These are phyloP conservation scores for Leccinum sublutescens DNA, from an alignment of 768 basidiomycete species.

Conservation along the genomic window DNA sequence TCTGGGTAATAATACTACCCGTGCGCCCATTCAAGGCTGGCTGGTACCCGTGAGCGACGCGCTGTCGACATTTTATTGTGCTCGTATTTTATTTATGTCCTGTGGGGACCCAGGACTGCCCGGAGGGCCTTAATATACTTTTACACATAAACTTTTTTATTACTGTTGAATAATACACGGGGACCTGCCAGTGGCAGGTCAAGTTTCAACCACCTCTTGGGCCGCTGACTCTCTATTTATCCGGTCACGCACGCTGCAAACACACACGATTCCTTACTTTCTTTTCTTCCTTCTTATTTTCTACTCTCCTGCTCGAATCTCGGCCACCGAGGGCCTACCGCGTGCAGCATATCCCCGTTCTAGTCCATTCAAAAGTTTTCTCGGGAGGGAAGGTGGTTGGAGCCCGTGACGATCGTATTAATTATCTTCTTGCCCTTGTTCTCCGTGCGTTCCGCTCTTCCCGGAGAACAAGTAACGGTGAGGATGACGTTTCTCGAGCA, in stretches of 20 bases:
- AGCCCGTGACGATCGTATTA: neutral
- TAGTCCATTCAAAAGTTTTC: neutral
- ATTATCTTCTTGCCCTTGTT: neutral
- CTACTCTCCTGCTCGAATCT: neutral
- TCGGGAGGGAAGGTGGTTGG: neutral
- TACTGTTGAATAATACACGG: neutral
- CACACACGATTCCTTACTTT: neutral
- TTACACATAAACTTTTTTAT: neutral
- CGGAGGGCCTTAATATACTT: too few relatives aligned
- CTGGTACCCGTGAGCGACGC: too few relatives aligned
- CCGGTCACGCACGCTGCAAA: neutral
- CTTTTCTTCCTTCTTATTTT: neutral
- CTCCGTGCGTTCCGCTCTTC: constrained; percentile 16
- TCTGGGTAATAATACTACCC: too few relatives aligned
- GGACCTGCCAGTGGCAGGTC: too few relatives aligned
- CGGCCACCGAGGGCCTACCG: neutral
- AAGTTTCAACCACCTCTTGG: neutral
- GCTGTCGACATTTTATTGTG: too few relatives aligned
- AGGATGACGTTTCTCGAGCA: constrained; percentile 30
- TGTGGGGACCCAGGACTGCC: too few relatives aligned
- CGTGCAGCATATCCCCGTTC: neutral
- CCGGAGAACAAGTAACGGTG: neutral
- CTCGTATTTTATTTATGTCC: too few relatives aligned
- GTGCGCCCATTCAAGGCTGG: too few relatives aligned
- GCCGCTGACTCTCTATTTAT: neutral